phyloP scores from a whole-genome alignment of 2,329 filamentous ascomycete genomes.

The Alternaria sp. region DNA sequence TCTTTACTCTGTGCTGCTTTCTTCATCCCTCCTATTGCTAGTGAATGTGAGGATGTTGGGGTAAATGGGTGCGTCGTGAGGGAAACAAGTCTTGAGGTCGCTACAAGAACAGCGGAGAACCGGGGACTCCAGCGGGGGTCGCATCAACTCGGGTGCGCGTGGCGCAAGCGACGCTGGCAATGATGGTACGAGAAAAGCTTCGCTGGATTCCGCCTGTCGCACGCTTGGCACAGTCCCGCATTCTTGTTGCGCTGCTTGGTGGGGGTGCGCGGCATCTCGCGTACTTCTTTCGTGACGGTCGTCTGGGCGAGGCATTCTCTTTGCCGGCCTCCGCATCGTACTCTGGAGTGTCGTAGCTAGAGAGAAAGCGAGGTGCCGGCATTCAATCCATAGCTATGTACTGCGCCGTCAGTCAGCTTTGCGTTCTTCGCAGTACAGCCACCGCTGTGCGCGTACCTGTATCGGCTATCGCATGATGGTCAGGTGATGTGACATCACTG shows the following conservation, averaged over 20 bases:
- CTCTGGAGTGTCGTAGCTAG: not conserved
- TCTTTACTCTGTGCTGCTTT: not conserved
- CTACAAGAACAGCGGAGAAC: not conserved
- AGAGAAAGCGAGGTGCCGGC: not conserved
- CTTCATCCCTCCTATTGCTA: not conserved
- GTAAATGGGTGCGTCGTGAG: not conserved
- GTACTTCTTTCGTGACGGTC: not conserved
- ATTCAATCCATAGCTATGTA: not conserved
- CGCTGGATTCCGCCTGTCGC: not conserved
- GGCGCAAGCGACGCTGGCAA: not conserved
- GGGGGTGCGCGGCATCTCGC: not conserved
- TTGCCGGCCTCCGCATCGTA: not conserved
- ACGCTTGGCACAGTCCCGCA: not conserved
- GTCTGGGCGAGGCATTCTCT: not conserved
- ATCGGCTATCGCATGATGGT: not conserved
- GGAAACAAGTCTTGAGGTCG: not conserved
- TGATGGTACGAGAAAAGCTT: not conserved
- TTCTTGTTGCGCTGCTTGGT: not conserved
- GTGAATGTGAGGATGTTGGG: not conserved
- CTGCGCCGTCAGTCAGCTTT: not conserved
- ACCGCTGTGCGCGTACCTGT: not conserved
- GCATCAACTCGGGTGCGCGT: not conserved
- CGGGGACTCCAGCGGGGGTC: not conserved
- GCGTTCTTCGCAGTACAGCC: not conserved
- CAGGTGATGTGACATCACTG: not conserved